Conservation (phyloP, 805 yeast genomes). For the Hanseniaspora hatyaiensis region DNA sequence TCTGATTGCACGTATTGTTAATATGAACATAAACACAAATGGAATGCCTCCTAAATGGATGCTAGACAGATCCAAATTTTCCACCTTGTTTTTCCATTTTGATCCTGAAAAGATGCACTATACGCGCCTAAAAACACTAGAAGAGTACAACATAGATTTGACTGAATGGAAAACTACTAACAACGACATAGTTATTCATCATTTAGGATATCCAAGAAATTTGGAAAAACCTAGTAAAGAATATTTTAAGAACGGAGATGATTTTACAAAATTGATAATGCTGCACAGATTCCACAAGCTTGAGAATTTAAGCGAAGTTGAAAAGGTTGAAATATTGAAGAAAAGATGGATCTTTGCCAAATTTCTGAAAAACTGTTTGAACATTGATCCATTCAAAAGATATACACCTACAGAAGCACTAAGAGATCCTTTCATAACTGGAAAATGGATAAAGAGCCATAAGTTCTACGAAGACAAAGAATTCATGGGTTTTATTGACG, state of each 20-base stretch:
- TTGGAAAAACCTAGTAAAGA: slow-evolving; percentile 71
- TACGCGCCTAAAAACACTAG: slow-evolving; percentile 35
- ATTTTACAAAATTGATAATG: slow-evolving; percentile 60
- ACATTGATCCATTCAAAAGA: slow-evolving; percentile 81
- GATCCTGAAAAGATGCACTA: slow-evolving; percentile 21
- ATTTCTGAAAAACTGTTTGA: slow-evolving; percentile 65
- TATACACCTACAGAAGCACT: slow-evolving; percentile 96
- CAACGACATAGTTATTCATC: slow-evolving; percentile 13
- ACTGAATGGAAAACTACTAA: slow-evolving; percentile 16
- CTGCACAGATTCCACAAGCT: slow-evolving; percentile 62
- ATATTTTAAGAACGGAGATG: slow-evolving; percentile 52
- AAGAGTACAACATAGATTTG: slow-evolving; percentile 37
- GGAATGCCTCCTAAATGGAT: slow-evolving; percentile 91
- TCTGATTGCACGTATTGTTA: slow-evolving; percentile 70
- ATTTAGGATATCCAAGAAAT: slow-evolving; percentile 19
- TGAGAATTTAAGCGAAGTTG: slow-evolving; percentile 23
- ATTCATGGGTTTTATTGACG: slow-evolving; percentile 7
- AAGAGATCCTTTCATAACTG: slow-evolving; percentile 76
- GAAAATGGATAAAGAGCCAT: slow-evolving; percentile 16
- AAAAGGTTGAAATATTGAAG: slow-evolving; percentile 46
- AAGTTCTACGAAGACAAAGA: slow-evolving; percentile 9
- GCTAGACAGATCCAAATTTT: slow-evolving; percentile 88
- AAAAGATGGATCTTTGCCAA: slow-evolving; percentile 65
- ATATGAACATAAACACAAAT: slow-evolving; percentile 37
- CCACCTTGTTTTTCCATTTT: slow-evolving; percentile 44